Base-by-base conservation (phyloP, 306 rosid species). In the Senna tora region DNA sequence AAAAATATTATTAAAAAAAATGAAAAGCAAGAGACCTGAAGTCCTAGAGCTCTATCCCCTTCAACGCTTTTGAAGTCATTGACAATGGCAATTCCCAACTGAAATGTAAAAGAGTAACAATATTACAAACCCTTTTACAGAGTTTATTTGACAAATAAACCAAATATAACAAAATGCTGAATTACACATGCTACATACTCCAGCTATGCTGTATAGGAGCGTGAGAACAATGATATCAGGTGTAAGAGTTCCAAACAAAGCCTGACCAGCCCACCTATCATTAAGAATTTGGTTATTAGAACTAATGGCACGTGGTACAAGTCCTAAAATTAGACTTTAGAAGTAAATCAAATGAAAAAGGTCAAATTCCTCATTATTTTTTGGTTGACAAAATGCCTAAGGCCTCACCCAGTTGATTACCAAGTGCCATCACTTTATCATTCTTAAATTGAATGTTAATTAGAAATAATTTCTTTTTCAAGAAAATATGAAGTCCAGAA, bases 211-310 rank as follows among this genome's bases (percentile, higher is more conserved):
- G 85, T 95, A 95, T 73, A 95, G 78, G 54, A 91, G 81, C 16
- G 99, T 91, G 69, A 95, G 93, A 82, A 95, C 84, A 69, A 95
- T 59, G 61, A 91, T 83, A 54, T 94, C 99, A 22, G 96, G 92
- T 60, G 93, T 82, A 65, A 95, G 99, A 65, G 97, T 95, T 73
- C 99, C 99, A 82, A 95, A 95, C 80, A 95, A 85, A 82, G 97
- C 97, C 71, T 95, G 99, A 73, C 99, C 99, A 39, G 99, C 99
- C 99, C 97, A 95, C 99, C 99, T 95, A 81, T 65, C 69, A 81
- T 58, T 2, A 73, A 56, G 67, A 78, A 65, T 74, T 62, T 43
- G 50, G 78, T 72, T 32, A 39, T 8, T 46, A 30, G 47, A 58
- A 57, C 39, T 66, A 55, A 39, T 32, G 10, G 21, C 47, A 46